phyloP scores from a whole-genome alignment of 129 eudicot species.

The Helichrysum umbraculigerum region DNA sequence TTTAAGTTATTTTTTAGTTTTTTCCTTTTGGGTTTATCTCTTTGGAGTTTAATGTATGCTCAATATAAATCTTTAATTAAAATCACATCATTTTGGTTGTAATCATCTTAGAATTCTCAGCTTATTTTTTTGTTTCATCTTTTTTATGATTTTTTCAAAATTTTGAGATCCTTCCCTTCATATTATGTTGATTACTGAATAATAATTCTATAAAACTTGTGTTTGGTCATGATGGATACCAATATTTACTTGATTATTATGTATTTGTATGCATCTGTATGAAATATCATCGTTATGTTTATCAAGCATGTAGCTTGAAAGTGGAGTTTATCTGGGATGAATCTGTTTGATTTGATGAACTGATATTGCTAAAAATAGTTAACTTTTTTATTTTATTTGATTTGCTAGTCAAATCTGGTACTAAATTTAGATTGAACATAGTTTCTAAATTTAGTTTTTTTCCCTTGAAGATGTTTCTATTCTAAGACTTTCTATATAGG shows the following conservation, averaged over 20 bases:
- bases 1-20: conserved; percentile 9
- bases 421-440: conserved; percentile 14
- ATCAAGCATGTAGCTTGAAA: conserved; percentile 7
- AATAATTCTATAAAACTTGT: background rate
- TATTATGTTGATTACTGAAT: background rate
- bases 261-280: background rate
- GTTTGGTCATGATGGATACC: conserved; percentile 1
- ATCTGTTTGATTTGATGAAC: conserved; percentile 7
- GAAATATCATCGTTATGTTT: background rate
- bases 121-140: conserved; percentile 4
- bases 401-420: conserved; percentile 10
- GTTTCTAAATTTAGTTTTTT: background rate
- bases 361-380: conserved; percentile 24
- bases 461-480: background rate
- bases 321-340: background rate
- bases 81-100: conserved; percentile 17
- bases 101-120: background rate
- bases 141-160: background rate
- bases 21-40: conserved; percentile 20
- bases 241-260: conserved; percentile 8
- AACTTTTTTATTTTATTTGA: conserved; percentile 8
- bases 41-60: background rate
- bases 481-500: conserved; percentile 12
- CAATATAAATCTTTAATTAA: background rate
- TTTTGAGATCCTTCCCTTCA: no score